phyloP scores from a whole-genome alignment of 1,139 yeast genomes.

The Saccharomyces pastorianus region DNA sequence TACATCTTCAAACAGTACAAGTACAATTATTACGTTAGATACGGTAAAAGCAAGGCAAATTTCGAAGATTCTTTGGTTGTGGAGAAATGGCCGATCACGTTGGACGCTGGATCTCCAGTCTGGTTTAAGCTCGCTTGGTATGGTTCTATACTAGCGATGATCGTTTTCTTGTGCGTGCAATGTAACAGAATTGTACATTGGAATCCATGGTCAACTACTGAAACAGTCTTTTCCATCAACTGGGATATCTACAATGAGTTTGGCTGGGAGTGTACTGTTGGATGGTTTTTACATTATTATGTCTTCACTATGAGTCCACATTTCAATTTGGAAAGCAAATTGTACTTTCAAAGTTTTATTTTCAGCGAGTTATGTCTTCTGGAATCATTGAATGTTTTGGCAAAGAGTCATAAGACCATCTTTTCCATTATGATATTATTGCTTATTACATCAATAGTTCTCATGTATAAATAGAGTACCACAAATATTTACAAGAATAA shows the following conservation, averaged over 20 bases:
- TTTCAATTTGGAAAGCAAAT: slow-evolving; percentile 38
- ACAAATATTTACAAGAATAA: neutral
- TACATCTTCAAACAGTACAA: slow-evolving; percentile 11
- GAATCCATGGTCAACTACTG: slow-evolving; percentile 17
- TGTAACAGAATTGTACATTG: slow-evolving; percentile 7
- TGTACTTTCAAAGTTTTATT: slow-evolving; percentile 54
- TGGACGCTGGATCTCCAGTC: neutral
- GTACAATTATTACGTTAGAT: slow-evolving; percentile 18
- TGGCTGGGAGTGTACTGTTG: slow-evolving; percentile 40
- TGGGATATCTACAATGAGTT: slow-evolving; percentile 21
- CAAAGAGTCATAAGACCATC: slow-evolving; percentile 5
- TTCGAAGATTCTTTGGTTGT: neutral
- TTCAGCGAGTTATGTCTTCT: slow-evolving; percentile 46
- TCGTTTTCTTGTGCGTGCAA: neutral
- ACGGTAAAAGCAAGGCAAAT: slow-evolving; percentile 7
- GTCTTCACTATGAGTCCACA: slow-evolving; percentile 47
- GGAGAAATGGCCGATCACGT: slow-evolving; percentile 18
- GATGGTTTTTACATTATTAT: slow-evolving; percentile 53
- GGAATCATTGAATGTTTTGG: slow-evolving; percentile 8
- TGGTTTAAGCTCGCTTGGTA: neutral
- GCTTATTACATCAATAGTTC: slow-evolving; percentile 1
- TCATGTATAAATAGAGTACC: slow-evolving; percentile 4
- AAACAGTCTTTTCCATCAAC: neutral
- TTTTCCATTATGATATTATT: neutral
- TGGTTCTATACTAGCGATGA: neutral